Percentiles rank a stretch among this genome's conserved stretches.
These are phyloP conservation scores for Talaromyces albobiverticillius DNA, from an alignment of 2,329 filamentous ascomycete genomes.

Conservation along the genomic window DNA sequence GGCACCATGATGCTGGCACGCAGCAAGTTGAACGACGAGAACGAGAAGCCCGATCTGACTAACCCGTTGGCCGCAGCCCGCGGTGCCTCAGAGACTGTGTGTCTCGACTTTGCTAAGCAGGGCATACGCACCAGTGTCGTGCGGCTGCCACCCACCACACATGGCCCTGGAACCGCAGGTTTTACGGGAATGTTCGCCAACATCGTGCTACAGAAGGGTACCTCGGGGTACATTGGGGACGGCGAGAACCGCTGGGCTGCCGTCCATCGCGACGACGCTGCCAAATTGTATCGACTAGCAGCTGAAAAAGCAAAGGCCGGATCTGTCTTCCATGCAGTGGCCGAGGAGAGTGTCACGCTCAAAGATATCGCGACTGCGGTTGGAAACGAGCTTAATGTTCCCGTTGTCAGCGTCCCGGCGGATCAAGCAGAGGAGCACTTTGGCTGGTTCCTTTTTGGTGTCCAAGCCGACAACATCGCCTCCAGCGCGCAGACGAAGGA, in stretches of 20 bases:
- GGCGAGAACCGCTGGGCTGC: constrained; percentile 7
- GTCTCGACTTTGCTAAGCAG: not conserved
- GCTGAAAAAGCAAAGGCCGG: constrained; percentile 2
- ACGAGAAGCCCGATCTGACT: not conserved
- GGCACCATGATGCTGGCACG: constrained; percentile 7
- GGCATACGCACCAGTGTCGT: not conserved
- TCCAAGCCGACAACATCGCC: not conserved
- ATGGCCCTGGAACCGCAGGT: not conserved
- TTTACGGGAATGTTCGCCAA: constrained; percentile 4
- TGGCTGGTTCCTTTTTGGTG: constrained; percentile 4
- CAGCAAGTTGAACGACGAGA: not conserved
- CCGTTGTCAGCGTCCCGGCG: not conserved
- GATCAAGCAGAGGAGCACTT: constrained; percentile 3
- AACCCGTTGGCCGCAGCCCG: not conserved
- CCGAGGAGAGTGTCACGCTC: constrained; percentile 2
- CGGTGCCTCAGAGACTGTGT: constrained; percentile 2
- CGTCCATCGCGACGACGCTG: not conserved
- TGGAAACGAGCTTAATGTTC: constrained; percentile 1
- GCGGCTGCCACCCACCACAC: not conserved
- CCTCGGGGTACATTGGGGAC: constrained; percentile 3
- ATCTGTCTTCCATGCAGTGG: not conserved
- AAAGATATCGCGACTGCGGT: constrained; percentile 6
- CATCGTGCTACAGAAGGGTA: not conserved
- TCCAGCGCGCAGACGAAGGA: constrained; percentile 1
- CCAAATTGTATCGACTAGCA: not conserved